Evolutionary conservation across 768 basidiomycete genomes (phyloP).

Genomic region (Rickenella mellea): DNA sequence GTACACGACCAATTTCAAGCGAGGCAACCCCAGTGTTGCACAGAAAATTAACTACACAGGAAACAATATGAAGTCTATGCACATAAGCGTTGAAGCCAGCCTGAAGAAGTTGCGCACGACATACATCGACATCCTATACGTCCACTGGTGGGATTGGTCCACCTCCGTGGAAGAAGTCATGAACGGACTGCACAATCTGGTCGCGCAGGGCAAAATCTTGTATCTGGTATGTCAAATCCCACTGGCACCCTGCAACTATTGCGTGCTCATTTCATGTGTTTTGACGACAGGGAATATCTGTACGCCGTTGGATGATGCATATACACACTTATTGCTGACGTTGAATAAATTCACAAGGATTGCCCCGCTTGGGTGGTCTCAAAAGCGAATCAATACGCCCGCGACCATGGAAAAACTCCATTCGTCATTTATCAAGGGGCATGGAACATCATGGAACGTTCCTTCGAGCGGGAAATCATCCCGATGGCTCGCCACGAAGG

Average conservation of each 20-base stretch:
- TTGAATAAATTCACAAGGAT: no score
- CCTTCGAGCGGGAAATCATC: constrained; percentile 33
- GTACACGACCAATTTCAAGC: constrained; percentile 1
- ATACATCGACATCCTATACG: constrained; percentile 14
- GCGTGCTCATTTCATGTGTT: background rate
- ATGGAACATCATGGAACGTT: constrained; percentile 22
- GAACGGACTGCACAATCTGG: constrained; percentile 32
- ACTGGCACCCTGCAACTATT: no score
- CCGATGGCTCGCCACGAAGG: constrained; percentile 23
- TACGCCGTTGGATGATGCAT: no score
- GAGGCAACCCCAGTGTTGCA: constrained; percentile 9
- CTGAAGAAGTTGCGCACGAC: constrained; percentile 16
- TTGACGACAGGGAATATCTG: no score
- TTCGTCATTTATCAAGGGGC: constrained; percentile 34
- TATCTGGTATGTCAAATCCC: constrained; percentile 21
- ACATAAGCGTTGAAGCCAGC: constrained; percentile 20
- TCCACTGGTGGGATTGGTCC: constrained; percentile 24
- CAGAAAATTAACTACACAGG: constrained; percentile 31
- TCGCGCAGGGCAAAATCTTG: constrained; percentile 33
- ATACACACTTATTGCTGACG: no score
- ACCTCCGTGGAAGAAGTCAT: constrained; percentile 38
- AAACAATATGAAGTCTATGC: constrained; percentile 28
- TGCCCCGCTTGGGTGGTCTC: constrained; percentile 29
- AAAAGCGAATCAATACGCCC: constrained; percentile 27
- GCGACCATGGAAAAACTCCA: constrained; percentile 26